A percentile compares a stretch with the other conserved stretches of the same genome.
Conservation (phyloP, 2,329 filamentous ascomycete genomes). For the Aureobasidium lini region DNA sequence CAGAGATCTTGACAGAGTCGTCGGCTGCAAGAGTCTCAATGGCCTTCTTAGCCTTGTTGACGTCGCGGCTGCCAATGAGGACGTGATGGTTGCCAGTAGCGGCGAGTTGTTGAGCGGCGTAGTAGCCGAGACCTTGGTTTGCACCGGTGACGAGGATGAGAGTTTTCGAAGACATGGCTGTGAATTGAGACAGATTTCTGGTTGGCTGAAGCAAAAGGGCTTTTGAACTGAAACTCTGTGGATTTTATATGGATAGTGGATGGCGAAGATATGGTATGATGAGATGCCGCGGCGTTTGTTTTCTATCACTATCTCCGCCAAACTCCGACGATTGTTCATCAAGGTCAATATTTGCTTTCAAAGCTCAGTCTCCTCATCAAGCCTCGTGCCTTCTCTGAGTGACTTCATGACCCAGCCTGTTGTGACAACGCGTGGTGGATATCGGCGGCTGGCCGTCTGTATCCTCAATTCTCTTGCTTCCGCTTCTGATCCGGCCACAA, state of each 20-base stretch:
- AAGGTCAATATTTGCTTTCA: not conserved
- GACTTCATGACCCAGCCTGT: conserved; percentile 69
- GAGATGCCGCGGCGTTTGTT: not conserved
- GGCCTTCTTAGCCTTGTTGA: conserved; percentile 30
- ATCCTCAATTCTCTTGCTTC: conserved; percentile 38
- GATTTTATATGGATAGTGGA: too few relatives aligned
- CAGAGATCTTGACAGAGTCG: conserved; percentile 23
- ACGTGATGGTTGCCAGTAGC: conserved; percentile 34
- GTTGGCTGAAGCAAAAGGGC: not conserved
- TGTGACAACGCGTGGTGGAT: conserved; percentile 61
- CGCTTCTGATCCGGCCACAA: conserved; percentile 50
- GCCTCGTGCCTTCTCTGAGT: conserved; percentile 67
- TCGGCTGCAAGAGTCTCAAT: conserved; percentile 25
- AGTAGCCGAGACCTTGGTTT: conserved; percentile 39
- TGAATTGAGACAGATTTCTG: not conserved
- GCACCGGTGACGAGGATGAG: conserved; percentile 35
- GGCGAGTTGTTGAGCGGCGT: conserved; percentile 34
- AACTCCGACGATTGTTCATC: not conserved
- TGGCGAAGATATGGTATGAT: not conserved
- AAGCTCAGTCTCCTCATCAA: conserved; percentile 62
- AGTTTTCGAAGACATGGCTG: not conserved
- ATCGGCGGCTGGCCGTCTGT: not conserved
- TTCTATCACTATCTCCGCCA: not conserved
- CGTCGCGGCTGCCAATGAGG: conserved; percentile 32
- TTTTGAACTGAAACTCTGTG: not conserved